Evolutionary conservation across 768 basidiomycete genomes (phyloP).

Genomic region (Boletellus ananas): DNA sequence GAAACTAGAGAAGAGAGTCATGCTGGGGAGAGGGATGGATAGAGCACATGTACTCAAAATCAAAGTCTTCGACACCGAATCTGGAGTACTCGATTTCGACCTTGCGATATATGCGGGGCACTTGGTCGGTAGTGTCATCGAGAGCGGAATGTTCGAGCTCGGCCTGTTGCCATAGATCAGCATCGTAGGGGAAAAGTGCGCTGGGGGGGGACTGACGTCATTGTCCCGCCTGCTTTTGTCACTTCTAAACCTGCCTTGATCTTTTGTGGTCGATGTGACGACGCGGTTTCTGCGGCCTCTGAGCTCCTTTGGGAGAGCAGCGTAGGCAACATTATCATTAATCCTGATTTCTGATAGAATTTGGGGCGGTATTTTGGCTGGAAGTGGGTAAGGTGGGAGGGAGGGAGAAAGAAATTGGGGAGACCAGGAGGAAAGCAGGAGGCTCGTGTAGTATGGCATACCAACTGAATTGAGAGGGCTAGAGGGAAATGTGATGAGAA

Average conservation of each 20-base stretch:
- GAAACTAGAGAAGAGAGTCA: conserved; percentile 49
- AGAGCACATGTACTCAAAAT: conserved; percentile 70
- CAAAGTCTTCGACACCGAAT: conserved; percentile 98
- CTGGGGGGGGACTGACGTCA: conserved; percentile 27
- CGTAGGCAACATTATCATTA: conserved; percentile 89
- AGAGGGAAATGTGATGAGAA: background rate
- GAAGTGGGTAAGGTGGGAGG: conserved; percentile 54
- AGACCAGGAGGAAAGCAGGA: conserved; percentile 66
- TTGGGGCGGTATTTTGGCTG: conserved; percentile 74
- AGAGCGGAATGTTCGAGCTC: conserved; percentile 52
- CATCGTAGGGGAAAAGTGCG: background rate
- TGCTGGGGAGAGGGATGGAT: background rate
- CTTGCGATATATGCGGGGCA: conserved; percentile 80
- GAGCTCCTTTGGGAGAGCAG: conserved; percentile 80
- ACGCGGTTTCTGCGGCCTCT: conserved; percentile 81
- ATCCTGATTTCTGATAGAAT: conserved; percentile 75
- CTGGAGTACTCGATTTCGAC: conserved; percentile 99
- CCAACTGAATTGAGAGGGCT: conserved; percentile 90
- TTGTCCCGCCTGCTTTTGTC: conserved; percentile 56
- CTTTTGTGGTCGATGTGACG: conserved; percentile 42
- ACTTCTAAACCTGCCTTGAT: conserved; percentile 80
- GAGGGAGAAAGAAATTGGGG: conserved; percentile 53
- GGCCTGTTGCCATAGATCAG: conserved; percentile 31
- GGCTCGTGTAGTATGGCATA: conserved; percentile 74
- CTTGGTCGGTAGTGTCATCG: conserved; percentile 52